Base-by-base conservation (phyloP, 441 rosid genomes). In the Bruguiera hainesii region DNA sequence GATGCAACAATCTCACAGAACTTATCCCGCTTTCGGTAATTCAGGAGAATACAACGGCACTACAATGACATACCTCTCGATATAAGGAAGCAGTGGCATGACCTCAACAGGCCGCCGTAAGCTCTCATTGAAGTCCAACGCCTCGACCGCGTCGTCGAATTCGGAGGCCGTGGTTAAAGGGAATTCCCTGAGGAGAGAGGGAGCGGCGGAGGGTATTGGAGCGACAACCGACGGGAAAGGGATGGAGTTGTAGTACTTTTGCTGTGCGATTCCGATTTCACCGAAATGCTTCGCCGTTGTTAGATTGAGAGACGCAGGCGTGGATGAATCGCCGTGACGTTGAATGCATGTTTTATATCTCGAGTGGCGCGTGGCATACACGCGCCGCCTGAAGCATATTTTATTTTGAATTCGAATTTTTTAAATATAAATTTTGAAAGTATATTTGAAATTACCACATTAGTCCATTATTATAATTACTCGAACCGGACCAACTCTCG, bases 41-140 rank as follows among this genome's bases (percentile, higher is more conserved):
- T 28, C 60, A 50, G 19, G n/a, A 39, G 35, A 63, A 20, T 11
- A 49, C 6, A 42, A 61, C 71, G 26, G 69, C 76, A 74, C 23
- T 20, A 62, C 61, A 63, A 73, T 71, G 75, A 16, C 84, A 49
- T 82, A 90, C 99, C 98, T 76, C 58, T 84, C 91, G 78, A 90
- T 90, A 82, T 91, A 83, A 66, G 98, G 99, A 69, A 95, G 66
- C 69, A 95, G 80, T 5, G 97, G 99, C 69, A 90, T 63, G 65
- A 90, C 73, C 78, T 91, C 98, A 60, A 90, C 79, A 49, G 97
- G 23, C 23, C 23, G 89, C 51, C 75, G 80, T 63, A 95, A 82
- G 63, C 75, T 81, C 81, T 87, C 91, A 78, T 90, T 86, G 51
- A 78, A 93, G 21, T 86, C 95, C 64, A 91, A 93, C 13, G 96